Percentiles rank a stretch among this genome's conserved stretches.
Evolutionary conservation across 2,329 filamentous ascomycete species (phyloP).

Genomic region (Alternaria incomplexa): DNA sequence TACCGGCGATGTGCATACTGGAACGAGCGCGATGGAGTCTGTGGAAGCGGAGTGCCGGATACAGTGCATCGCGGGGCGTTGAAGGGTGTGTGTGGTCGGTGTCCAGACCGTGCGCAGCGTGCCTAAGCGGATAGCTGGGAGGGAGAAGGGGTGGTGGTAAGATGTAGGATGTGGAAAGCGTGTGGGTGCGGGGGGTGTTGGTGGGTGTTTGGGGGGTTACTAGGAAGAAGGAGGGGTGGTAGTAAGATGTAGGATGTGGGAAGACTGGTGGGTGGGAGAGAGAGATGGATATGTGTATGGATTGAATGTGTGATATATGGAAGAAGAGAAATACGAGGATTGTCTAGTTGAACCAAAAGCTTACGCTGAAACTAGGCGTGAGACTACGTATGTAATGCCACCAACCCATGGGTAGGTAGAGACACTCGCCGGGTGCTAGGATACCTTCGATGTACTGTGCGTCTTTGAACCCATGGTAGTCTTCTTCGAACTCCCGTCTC

Average conservation of each 20-base stretch:
- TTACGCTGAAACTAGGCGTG: conserved; percentile 89
- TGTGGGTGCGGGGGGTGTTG: too few relatives aligned
- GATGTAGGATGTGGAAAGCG: background rate
- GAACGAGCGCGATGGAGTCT: background rate
- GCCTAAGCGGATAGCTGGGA: background rate
- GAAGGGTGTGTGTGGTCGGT: background rate
- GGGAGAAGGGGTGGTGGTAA: background rate
- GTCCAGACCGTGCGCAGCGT: background rate
- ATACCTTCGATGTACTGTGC: conserved; percentile 78
- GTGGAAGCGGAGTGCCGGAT: background rate
- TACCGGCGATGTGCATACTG: background rate
- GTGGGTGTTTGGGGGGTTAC: too few relatives aligned
- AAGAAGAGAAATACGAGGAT: background rate
- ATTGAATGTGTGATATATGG: background rate
- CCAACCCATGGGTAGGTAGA: conserved; percentile 94
- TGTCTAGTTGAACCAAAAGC: conserved; percentile 77
- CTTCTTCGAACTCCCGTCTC: conserved; percentile 28
- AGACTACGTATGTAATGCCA: conserved; percentile 96
- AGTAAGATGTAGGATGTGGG: background rate
- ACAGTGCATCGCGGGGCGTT: background rate
- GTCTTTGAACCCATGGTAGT: conserved; percentile 62
- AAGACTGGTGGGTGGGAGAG: background rate
- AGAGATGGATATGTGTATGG: background rate
- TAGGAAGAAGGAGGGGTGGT: background rate
- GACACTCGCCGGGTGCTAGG: conserved; percentile 77